Evolutionary conservation across 148 eudicot species (phyloP), one percentile per base, ranked within the genome.

Genomic region (Chenopodium quinoa): DNA sequence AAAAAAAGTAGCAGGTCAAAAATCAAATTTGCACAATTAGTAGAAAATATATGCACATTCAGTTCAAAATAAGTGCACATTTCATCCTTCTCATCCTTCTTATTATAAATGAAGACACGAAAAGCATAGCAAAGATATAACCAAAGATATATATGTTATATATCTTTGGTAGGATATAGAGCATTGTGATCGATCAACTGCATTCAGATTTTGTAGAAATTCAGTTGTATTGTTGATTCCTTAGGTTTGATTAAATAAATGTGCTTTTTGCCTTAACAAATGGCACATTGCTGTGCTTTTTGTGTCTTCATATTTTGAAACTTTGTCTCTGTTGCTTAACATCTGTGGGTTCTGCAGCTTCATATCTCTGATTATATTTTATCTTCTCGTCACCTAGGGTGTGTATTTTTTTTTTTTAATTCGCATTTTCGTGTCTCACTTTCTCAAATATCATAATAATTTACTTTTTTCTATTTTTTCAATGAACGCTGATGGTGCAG

Each of bases 401-500:
- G 25, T 27, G 0, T 27, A 27, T 27, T 27, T 27, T 27, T 27
- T 27, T 0, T 27, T 27, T 27, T 27, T 27, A 10, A 31, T 3
- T 23, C 13, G 2, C 14, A 1, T 74, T 47, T 9, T 80, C 7
- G 9, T 34, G 25, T 37, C 73, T 68, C 20, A 9, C 7, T 40
- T 65, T 47, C 64, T 54, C 52, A 22, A 34, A 20, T 22, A 2
- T 65, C 68, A 54, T 50, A 12, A 48, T 25, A 17, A 81, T 7
- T 27, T 16, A 10, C 34, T 76, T 14, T 74, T 37, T 50, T 48
- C 11, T 32, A 72, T 80, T 6, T 85, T 46, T 64, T 84, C 71
- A 47, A 81, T 86, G 87, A 77, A 77, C 90, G 94, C 84, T 86
- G 97, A 90, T 54, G 82, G 56, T 69, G 87, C 91, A 80, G 97